Base-by-base conservation (phyloP, 2,329 filamentous ascomycete genomes). In the Grosmannia penicillata region DNA sequence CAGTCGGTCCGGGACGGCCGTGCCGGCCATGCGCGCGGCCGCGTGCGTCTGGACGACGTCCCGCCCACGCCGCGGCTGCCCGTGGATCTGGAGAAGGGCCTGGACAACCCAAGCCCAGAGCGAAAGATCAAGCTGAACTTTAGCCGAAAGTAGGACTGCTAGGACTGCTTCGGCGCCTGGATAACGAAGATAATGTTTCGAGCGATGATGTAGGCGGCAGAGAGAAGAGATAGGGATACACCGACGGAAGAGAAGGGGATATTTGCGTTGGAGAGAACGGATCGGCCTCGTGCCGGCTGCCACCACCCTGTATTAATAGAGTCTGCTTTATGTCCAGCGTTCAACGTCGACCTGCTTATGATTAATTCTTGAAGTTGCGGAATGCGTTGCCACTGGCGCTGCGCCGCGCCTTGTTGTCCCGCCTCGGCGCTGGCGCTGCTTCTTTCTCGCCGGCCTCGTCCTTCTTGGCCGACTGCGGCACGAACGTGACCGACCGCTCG, bases 351-450 rank as follows among this genome's bases (percentile, higher is more conserved):
- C n/a, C n/a, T n/a, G n/a, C n/a, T n/a, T n/a, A n/a, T n/a, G n/a
- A n/a, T 35, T 46, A 45, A 23, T 43, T 37, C 39, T 44, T 47
- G 64, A 83, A 67, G 51, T 66, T 70, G 54, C 79, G 71, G 56
- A 86, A 82, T 29, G 76, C 76, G 58, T 89, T 87, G 37, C 69
- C 70, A 57, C 80, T 85, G 36, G 82, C 82, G 56, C 79, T 86
- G 50, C 82, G 65, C 50, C 82, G 72, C 40, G 54, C 38, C 18
- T 38, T 53, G 39, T 61, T 61, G 23, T 53, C 54, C 27, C 51
- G 51, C 47, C 56, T 60, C 31, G 53, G 18, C 13, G 24, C 24
- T 8, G 28, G 11, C 21, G 5, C 52, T 21, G 53, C 48, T 21
- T 40, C 37, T 5, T 39, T 30, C 18, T 19, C 28, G 13, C 11